Percentiles rank a stretch among this genome's conserved stretches.
Conservation (phyloP, 2,329 filamentous ascomycete genomes). For the Rachicladosporium sp. region DNA sequence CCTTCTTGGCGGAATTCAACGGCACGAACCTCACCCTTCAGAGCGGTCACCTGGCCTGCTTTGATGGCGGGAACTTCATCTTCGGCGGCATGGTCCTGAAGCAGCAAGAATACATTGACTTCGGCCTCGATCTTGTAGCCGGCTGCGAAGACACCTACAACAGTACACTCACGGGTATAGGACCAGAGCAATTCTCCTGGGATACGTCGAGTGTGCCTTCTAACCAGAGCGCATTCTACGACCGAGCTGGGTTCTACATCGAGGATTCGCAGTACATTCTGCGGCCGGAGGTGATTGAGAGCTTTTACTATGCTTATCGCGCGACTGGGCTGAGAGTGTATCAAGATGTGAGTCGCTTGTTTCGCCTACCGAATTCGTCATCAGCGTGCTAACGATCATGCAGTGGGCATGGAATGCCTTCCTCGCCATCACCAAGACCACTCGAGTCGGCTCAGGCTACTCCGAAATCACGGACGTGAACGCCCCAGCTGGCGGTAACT, state of each 20-base stretch:
- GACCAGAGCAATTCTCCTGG: constrained; percentile 49
- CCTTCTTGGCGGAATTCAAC: constrained; percentile 52
- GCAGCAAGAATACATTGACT: constrained; percentile 55
- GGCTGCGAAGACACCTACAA: constrained; percentile 65
- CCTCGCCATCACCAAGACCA: constrained; percentile 51
- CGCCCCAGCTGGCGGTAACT: constrained; percentile 45
- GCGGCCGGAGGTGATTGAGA: constrained; percentile 72
- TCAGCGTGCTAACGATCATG: too few species aligned
- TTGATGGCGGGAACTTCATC: constrained; percentile 75
- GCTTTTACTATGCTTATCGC: constrained; percentile 76
- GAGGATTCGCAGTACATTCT: constrained; percentile 50
- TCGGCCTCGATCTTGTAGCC: constrained; percentile 59
- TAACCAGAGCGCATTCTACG: constrained; percentile 47
- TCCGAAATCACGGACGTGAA: constrained; percentile 56
- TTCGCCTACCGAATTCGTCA: too few species aligned
- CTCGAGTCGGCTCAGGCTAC: constrained; percentile 54
- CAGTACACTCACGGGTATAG: constrained; percentile 57
- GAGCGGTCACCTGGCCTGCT: constrained; percentile 55
- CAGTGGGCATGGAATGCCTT: constrained; percentile 71
- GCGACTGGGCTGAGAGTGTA: constrained; percentile 64
- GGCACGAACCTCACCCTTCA: constrained; percentile 28
- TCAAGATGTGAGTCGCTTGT: constrained; percentile 40
- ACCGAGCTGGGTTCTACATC: constrained; percentile 60
- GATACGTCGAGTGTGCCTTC: constrained; percentile 15
- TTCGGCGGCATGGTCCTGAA: constrained; percentile 62